Evolutionary conservation across 768 basidiomycete genomes (phyloP).

Genomic region (Leccinum arenicola): DNA sequence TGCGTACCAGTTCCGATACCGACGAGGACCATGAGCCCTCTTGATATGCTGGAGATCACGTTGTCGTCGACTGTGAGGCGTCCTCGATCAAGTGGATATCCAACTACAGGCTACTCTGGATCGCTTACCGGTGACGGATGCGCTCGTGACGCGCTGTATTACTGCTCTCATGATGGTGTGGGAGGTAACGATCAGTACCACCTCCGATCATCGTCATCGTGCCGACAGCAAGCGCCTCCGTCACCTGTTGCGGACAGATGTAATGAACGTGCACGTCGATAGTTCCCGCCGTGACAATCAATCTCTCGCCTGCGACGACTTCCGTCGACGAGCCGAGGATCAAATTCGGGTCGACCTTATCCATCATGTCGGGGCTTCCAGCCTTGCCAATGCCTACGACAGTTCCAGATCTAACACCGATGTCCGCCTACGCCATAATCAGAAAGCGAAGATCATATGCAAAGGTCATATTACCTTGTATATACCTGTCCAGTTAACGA

Average conservation of each 20-base stretch:
- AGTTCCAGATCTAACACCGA: slow-evolving; percentile 80
- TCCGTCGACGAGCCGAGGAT: slow-evolving; percentile 90
- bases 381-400: slow-evolving; percentile 95
- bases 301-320: slow-evolving; percentile 92
- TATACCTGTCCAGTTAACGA: slow-evolving; percentile 94
- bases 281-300: slow-evolving; percentile 91
- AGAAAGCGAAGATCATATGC: slow-evolving; percentile 1
- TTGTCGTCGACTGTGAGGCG: slow-evolving; percentile 66
- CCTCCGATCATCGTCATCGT: slow-evolving; percentile 96
- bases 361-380: slow-evolving; percentile 95
- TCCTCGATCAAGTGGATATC: background rate
- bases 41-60: slow-evolving; percentile 77
- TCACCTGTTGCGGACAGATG: slow-evolving; percentile 91
- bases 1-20: slow-evolving; percentile 78
- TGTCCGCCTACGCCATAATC: slow-evolving; percentile 68
- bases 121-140: slow-evolving; percentile 74
- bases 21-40: slow-evolving; percentile 86
- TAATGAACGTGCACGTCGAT: slow-evolving; percentile 92
- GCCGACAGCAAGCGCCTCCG: slow-evolving; percentile 78
- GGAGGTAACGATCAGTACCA: slow-evolving; percentile 56
- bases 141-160: slow-evolving; percentile 77
- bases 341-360: slow-evolving; percentile 65
- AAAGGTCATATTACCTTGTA: slow-evolving; percentile 62
- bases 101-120: background rate
- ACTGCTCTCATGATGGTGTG: slow-evolving; percentile 69